Evolutionary conservation across 345 rosid genomes (phyloP), one percentile per base, ranked within the genome.

Genomic region (Rhodamnia argentea): DNA sequence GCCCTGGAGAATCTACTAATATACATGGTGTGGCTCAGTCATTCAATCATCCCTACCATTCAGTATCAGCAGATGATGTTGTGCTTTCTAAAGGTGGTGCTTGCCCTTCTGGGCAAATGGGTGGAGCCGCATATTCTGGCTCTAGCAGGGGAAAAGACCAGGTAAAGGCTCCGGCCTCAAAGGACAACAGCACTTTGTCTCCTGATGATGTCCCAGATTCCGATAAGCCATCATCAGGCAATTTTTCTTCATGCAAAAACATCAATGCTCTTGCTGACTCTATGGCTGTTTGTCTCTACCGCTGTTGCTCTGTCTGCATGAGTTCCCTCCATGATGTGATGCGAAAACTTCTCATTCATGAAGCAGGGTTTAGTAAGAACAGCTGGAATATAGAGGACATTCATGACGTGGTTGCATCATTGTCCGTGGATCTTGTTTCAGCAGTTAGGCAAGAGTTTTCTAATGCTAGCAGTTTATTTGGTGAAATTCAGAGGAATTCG

Each of bases 341-440:
- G 90, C 92, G 86, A 87, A 92, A 90, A 85, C 84, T 93, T 82
- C 91, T 97, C 76, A 81, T 87, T 59, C 90, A 84, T 40, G 85
- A 91, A 85, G 83, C 89, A 93, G 92, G 90, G 85, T 86, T 87
- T 40, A 89, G 90, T 86, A 86, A 83, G 60, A 88, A 87, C 83
- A 10, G 50, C 84, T 91, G 91, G 88, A 90, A 90, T 6, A 89
- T 90, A 37, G 99, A 95, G 83, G 93, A 93, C 82, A 84, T 95
- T 62, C 99, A 97, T 85, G 94, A 95, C 81, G 90, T 87, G 37
- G 96, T 95, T 85, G 93, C 94, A 27, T 92, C 96, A 53, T 86
- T 97, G 90, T 96, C 96, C 7, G 91, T 91, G 85, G 90, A 92
- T 87, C 93, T 96, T 84, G 90, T 94, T 62, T 91, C 97, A 47